These are phyloP conservation scores for Geoglossum cookeanum DNA, from an alignment of 2,329 filamentous ascomycete genomes.

Conservation along the genomic window DNA sequence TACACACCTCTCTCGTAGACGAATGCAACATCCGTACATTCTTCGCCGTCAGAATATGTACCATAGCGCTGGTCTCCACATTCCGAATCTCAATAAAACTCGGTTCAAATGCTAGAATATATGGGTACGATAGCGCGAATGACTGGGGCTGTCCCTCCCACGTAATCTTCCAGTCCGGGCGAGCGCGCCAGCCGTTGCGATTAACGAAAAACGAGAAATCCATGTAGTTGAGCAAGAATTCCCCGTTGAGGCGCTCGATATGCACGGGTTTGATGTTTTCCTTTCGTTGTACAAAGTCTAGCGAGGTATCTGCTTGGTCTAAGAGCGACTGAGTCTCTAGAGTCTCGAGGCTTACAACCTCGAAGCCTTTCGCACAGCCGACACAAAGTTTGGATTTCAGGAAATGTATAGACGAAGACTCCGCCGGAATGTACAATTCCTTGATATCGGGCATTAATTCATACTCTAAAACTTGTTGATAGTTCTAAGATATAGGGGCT, in stretches of 20 bases:
- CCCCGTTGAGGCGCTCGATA: constrained; percentile 89
- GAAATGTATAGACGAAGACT: constrained; percentile 97
- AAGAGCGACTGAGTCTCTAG: constrained; percentile 95
- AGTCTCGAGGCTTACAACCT: constrained; percentile 89
- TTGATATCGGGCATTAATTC: constrained; percentile 16
- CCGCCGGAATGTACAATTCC: constrained; percentile 96
- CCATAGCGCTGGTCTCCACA: constrained; percentile 75
- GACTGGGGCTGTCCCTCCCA: constrained; percentile 89
- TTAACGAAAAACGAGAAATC: constrained; percentile 99
- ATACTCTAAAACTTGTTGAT: not conserved
- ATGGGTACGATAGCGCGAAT: constrained; percentile 90
- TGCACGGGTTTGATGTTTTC: constrained; percentile 91
- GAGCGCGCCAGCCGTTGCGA: constrained; percentile 88
- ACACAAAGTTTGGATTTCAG: constrained; percentile 92
- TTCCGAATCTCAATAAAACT: constrained; percentile 95
- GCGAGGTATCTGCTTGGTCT: constrained; percentile 90
- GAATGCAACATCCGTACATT: constrained; percentile 96
- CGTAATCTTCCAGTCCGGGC: constrained; percentile 90
- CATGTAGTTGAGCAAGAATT: constrained; percentile 94
- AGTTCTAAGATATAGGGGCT: not conserved
- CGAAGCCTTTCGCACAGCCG: constrained; percentile 85
- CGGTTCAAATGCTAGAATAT: constrained; percentile 90
- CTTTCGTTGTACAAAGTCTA: constrained; percentile 89
- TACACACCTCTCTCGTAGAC: constrained; percentile 72
- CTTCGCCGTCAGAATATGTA: constrained; percentile 90